A percentile compares a stretch with the other conserved stretches of the same genome.
These are phyloP conservation scores for Diplodia scrobiculata DNA, from an alignment of 2,329 filamentous ascomycete genomes.

Conservation along the genomic window DNA sequence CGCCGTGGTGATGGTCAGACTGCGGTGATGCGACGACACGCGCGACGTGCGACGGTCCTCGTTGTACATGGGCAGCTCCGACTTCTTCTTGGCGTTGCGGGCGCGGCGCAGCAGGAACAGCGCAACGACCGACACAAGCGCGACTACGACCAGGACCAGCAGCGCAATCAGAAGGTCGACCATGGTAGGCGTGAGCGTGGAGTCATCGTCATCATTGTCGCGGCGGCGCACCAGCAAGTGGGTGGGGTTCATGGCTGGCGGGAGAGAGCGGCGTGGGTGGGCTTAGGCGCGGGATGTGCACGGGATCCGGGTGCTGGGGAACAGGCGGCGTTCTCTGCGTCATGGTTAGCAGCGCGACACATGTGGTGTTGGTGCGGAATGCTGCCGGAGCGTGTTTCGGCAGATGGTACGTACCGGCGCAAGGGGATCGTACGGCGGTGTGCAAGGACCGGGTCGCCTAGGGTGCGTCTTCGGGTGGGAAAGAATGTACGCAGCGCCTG, in stretches of 20 bases:
- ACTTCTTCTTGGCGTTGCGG: conserved; percentile 51
- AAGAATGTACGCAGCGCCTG: conserved; percentile 53
- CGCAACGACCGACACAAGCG: conserved; percentile 65
- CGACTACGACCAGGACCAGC: conserved; percentile 74
- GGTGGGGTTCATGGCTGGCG: conserved; percentile 48
- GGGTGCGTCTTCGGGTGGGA: conserved; percentile 31
- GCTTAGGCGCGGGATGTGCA: conserved; percentile 12
- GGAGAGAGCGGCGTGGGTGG: conserved; percentile 25
- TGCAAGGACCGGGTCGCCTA: conserved; percentile 1
- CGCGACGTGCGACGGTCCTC: conserved; percentile 50
- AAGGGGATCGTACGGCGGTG: conserved; percentile 22
- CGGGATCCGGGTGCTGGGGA: conserved; percentile 9
- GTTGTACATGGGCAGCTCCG: conserved; percentile 70
- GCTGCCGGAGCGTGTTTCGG: conserved; percentile 11
- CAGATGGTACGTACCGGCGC: conserved; percentile 25
- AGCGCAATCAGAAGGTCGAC: conserved; percentile 78
- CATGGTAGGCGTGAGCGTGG: conserved; percentile 62
- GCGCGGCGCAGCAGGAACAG: conserved; percentile 74
- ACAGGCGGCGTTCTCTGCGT: conserved; percentile 8
- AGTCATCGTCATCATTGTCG: conserved; percentile 45
- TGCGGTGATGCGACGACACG: conserved; percentile 55
- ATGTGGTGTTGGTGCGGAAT: conserved; percentile 9
- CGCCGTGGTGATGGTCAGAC: conserved; percentile 57
- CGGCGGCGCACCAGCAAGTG: conserved; percentile 55
- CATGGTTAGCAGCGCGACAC: conserved; percentile 12